Percentiles rank a stretch among this genome's conserved stretches.
Conservation (phyloP, 2,329 filamentous ascomycete genomes). For the Aspergillus tubingensis region DNA sequence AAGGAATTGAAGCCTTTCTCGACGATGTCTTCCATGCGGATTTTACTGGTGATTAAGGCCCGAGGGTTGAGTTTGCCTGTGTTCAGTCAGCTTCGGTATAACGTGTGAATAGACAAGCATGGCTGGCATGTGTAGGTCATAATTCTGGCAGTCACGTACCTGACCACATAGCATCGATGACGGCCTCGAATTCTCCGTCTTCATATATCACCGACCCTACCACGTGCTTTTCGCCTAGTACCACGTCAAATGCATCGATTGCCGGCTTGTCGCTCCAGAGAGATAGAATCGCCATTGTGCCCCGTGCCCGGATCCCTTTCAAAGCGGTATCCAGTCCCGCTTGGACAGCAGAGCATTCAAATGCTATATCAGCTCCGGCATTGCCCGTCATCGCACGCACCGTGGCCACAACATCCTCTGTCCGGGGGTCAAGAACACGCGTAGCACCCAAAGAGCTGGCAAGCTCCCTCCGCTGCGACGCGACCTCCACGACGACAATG, state of each 20-base stretch:
- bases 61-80: slow-evolving; percentile 55
- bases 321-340: slow-evolving; percentile 51
- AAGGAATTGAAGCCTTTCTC: slow-evolving; percentile 60
- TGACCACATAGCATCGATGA: slow-evolving; percentile 53
- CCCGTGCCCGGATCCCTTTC: slow-evolving; percentile 54
- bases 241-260: slow-evolving; percentile 56
- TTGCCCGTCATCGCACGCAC: slow-evolving; percentile 51
- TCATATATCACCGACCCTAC: slow-evolving; percentile 52
- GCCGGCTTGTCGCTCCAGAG: slow-evolving; percentile 61
- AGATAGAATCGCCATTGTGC: slow-evolving; percentile 63
- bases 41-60: slow-evolving; percentile 63
- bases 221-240: slow-evolving; percentile 57
- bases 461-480: slow-evolving; percentile 53
- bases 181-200: slow-evolving; percentile 58
- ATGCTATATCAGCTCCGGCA: slow-evolving; percentile 57
- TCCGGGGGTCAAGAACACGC: slow-evolving; percentile 54
- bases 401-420: slow-evolving; percentile 49
- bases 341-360: slow-evolving; percentile 65
- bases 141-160: slow-evolving; percentile 21
- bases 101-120: too few relatives aligned
- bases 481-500: slow-evolving; percentile 62
- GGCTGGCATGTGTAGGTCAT: too few relatives aligned
- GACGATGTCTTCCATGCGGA: slow-evolving; percentile 58
- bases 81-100: background rate
- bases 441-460: slow-evolving; percentile 58